A percentile compares a stretch with the other conserved stretches of the same genome.
Conservation (phyloP, 768 basidiomycete genomes). For the Dacryopinax spathularia region DNA sequence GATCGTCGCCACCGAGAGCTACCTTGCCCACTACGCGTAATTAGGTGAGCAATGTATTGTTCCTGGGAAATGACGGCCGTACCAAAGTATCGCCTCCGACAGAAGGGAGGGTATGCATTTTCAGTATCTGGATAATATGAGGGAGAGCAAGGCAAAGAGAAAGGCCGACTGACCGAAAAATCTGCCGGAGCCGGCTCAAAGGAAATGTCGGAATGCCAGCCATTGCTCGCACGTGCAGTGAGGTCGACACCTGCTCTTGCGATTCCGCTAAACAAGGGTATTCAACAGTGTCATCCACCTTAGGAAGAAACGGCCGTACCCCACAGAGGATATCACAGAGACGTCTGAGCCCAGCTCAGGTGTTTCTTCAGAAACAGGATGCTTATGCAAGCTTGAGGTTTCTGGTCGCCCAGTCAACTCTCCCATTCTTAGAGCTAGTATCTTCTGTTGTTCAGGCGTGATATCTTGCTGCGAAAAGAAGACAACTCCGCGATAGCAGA, state of each 20-base stretch:
- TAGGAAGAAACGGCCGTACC: constrained; percentile 18
- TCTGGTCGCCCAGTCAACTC: constrained; percentile 36
- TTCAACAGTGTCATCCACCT: not conserved
- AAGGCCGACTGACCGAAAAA: constrained; percentile 30
- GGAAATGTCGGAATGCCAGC: constrained; percentile 46
- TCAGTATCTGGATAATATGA: constrained; percentile 24
- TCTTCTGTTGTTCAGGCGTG: constrained; percentile 35
- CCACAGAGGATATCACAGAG: constrained; percentile 36
- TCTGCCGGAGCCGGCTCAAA: constrained; percentile 49
- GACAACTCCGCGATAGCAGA: constrained; percentile 39
- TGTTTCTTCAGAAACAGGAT: constrained; percentile 39
- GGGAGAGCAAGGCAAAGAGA: not conserved
- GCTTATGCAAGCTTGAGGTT: constrained; percentile 38
- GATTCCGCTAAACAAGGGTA: constrained; percentile 25
- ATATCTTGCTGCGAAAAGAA: constrained; percentile 48
- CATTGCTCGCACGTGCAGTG: constrained; percentile 27
- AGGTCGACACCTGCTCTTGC: constrained; percentile 24
- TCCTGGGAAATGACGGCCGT: constrained; percentile 13
- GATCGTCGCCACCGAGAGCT: not conserved
- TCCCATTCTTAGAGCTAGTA: constrained; percentile 37
- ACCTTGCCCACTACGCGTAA: constrained; percentile 12
- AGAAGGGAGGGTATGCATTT: constrained; percentile 22
- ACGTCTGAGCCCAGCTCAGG: constrained; percentile 41
- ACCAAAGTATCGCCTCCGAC: constrained; percentile 31
- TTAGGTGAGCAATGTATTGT: not conserved